phyloP scores from a whole-genome alignment of 352 stramenopile species.

The Pythium guiyangense region DNA sequence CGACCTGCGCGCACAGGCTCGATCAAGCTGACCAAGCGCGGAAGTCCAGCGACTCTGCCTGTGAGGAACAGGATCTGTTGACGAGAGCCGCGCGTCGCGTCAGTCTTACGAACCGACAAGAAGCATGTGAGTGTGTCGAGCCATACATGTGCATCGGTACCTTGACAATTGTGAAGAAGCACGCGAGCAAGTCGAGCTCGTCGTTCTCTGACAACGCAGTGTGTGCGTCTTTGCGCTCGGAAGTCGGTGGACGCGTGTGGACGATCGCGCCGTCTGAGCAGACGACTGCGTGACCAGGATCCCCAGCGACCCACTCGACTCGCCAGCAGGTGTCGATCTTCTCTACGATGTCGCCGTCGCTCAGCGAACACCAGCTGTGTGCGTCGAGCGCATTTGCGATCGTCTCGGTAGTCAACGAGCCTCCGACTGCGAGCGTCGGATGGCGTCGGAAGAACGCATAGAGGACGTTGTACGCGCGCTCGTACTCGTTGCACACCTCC shows the following conservation, averaged over 20 bases:
- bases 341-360: not conserved
- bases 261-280: slow-evolving; percentile 1
- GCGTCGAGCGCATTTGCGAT: slow-evolving; percentile 29
- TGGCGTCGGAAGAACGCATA: slow-evolving; percentile 39
- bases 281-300: slow-evolving; percentile 20
- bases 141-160: not conserved
- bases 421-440: slow-evolving; percentile 23
- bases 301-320: slow-evolving; percentile 25
- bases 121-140: not conserved
- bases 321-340: slow-evolving; percentile 10
- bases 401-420: slow-evolving; percentile 17
- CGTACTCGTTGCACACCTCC: slow-evolving; percentile 38
- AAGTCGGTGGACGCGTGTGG: not conserved
- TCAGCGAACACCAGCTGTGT: slow-evolving; percentile 13
- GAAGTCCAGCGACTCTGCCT: slow-evolving; percentile 41
- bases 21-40: slow-evolving; percentile 46
- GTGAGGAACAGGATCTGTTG: slow-evolving; percentile 67
- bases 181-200: slow-evolving; percentile 77
- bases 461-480: slow-evolving; percentile 37
- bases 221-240: not conserved
- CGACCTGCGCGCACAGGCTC: slow-evolving; percentile 58
- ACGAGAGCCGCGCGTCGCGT: not conserved
- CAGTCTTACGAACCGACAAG: too few relatives aligned
- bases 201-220: slow-evolving; percentile 18
- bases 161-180: slow-evolving; percentile 82